Base-by-base conservation (phyloP, 495 filamentous ascomycete species). In the Xylaria cubensis region DNA sequence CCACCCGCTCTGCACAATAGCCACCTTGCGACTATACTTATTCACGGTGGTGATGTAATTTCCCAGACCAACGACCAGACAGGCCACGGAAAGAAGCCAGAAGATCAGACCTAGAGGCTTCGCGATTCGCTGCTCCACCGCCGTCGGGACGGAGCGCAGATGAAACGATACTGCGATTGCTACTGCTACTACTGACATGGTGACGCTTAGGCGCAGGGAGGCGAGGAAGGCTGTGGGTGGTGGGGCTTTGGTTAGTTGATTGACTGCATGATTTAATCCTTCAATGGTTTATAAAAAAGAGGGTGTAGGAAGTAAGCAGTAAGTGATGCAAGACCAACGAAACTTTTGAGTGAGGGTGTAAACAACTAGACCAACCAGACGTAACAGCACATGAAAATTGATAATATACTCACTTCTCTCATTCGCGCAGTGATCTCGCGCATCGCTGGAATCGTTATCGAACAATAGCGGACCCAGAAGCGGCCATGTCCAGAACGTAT, bases 131-230 rank as follows among this genome's bases (percentile, higher is more conserved):
- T 87, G 85, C 82, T 98, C 96, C 0, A 93, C 79, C 4, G 78
- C 77, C 1, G 90, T 88, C 3, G 96, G 93, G 70, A 90, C 81
- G 24, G 86, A 83, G 72, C 93, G 93, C 66, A 99, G 89, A 74
- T 99, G 95, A 80, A 99, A 98, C 9, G 94, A 97, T 50, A 97
- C 87, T 10, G 96, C 87, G 72, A 99, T 97, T 51, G 96, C 96
- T 21, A 95, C 85, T 10, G 93, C 88, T 24, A 98, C 95, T 42
- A 99, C 84, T 67, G 94, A 88, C 85, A 99, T 92, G 84, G 97
- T 97, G 76, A 98, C 89, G 21, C 92, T 91, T 6, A 99, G 89
- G 4, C 96, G 90, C 5, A 99, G 91, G 89, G 95, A 98, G 24
- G 97, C 98, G 64, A 99, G 91, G 78, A 98, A 99, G 72, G 90